Evolutionary conservation across 306 rosid species (phyloP), one percentile per base, ranked within the genome.

Genomic region (Quercus mongolica): DNA sequence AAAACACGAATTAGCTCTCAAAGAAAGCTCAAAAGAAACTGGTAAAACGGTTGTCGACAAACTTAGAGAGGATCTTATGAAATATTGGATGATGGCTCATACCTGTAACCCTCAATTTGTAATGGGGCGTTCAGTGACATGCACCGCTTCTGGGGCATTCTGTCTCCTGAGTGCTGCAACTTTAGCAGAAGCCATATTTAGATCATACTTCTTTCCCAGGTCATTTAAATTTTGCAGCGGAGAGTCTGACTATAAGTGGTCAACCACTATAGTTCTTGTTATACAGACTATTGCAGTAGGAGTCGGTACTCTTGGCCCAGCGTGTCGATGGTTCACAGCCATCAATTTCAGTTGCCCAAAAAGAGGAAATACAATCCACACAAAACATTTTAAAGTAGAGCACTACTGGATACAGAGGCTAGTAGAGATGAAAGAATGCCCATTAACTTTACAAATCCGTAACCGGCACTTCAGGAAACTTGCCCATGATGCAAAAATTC

Each of bases 31-130:
- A 44, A 35, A 38, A 18, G 78, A 44, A 62, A 75, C 54, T 28
- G 49, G 31, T 49, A 41, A 62, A 30, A 0, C 33, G 20, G 80
- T 69, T 4, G 80, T 82, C 3, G 56, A 82, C 54, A 85, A 15
- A 19, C 76, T 87, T 13, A 87, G 85, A 71, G 72, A 78, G 49
- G 76, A 76, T 68, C 69, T 94, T 62, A 82, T 80, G 87, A 91
- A 83, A 62, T 79, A 82, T 77, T 92, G 98, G 98, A 83, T 92
- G 94, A 94, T 92, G 98, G 89, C 94, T 68, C 91, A 92, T 68
- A 92, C 97, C 0, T 81, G 91, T 31, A 86, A 90, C 54, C 98
- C 98, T 15, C 98, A 94, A 71, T 94, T 91, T 87, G 91, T 94
- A 59, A 75, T 94, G 81, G 98, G 94, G 41, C 91, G 97, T n/a